Evolutionary conservation across 768 basidiomycete genomes (phyloP).

Genomic region (Tricholomella constricta): DNA sequence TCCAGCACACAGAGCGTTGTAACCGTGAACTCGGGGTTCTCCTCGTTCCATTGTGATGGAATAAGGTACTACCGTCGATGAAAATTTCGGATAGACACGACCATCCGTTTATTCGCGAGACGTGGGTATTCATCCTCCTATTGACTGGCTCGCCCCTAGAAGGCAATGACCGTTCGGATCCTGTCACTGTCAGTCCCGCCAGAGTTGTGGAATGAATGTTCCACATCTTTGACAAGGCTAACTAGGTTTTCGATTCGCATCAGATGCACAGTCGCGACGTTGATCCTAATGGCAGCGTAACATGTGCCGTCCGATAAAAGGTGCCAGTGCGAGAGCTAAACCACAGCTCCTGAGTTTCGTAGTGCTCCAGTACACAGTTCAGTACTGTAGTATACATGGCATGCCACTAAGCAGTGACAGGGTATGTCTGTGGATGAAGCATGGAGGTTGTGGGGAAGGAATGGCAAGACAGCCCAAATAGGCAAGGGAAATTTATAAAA

Average conservation of each 20-base stretch:
- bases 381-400: not conserved
- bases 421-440: slow-evolving; percentile 3
- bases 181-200: not conserved
- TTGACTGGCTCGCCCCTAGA: not conserved
- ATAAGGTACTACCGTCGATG: too few relatives aligned
- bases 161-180: not conserved
- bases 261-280: not conserved
- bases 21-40: not conserved
- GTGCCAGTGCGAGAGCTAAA: not conserved
- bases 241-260: not conserved
- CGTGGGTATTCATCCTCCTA: not conserved
- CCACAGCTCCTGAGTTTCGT: not conserved
- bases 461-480: slow-evolving; percentile 20
- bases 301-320: not conserved
- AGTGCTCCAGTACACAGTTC: not conserved
- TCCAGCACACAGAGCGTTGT: not conserved
- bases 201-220: not conserved
- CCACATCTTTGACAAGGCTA: not conserved
- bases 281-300: not conserved
- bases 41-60: not conserved
- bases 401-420: not conserved
- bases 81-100: too few relatives aligned
- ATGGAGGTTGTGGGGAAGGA: not conserved
- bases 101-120: too few relatives aligned
- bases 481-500: slow-evolving; percentile 23